Evolutionary conservation across 1,139 yeast genomes (phyloP), one percentile per base, ranked within the genome.

Genomic region (Magnusiomyces paraingens): DNA sequence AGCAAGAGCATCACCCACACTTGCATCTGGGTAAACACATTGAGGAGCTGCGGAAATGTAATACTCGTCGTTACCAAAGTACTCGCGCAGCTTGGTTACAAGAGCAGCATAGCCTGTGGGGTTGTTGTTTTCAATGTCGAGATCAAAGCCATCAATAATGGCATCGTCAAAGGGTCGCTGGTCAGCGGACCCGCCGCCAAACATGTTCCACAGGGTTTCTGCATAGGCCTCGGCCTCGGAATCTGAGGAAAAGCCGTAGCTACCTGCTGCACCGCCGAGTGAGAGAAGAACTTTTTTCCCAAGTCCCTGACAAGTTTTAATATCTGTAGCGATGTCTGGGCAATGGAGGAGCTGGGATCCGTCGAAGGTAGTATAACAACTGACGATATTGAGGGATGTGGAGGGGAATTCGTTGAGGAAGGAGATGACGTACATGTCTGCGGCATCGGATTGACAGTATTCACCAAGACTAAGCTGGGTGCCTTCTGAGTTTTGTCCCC

Each of bases 11-110:
- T 81, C 79, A 57, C 94, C 91, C 47, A 86, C 81, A 47, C 86
- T 80, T 11, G 84, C 89, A 73, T 91, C 97, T 18, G 97, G 97
- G 65, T 84, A 86, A 22, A 85, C 87, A 72, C 98, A 91, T 73
- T 91, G 97, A 22, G 97, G 97, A 59, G 98, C 95, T 59, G 96
- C 96, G 55, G 95, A 80, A 50, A 91, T 73, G 68, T 86, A 89
- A 71, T 86, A 90, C 17, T 68, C 65, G 67, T 62, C 64, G 35
- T 65, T 59, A 18, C 73, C 72, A 62, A 77, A 88, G 58, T 79
- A 72, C 2, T 66, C 62, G 72, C 93, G 82, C 64, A 91, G 75
- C 49, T 62, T 59, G 26, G 57, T 62, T 20, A 67, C 84, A 57
- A 84, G 70, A 4, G 82, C 80, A 29, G 76, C 74, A 60, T 78